These are phyloP conservation scores for Naegleria lovaniensis DNA, from an alignment of 208 protist genomes.

Conservation along the genomic window DNA sequence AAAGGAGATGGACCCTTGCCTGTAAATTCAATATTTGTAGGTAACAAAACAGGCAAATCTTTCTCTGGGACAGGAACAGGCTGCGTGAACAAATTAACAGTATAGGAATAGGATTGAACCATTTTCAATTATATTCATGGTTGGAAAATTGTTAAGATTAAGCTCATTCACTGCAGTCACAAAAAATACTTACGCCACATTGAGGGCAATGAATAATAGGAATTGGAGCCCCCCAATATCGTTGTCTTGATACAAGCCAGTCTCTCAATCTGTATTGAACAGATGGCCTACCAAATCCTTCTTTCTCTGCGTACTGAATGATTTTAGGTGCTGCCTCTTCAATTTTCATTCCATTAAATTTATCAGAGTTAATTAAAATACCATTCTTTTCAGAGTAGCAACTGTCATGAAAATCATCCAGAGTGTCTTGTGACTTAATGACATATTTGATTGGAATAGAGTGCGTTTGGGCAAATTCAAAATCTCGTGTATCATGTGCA, in stretches of 20 bases:
- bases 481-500: conserved; percentile 60
- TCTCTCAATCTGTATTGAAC: conserved; percentile 56
- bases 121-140: no score
- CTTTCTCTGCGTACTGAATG: background rate
- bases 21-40: background rate
- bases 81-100: no score
- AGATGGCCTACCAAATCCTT: background rate
- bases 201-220: conserved; percentile 55
- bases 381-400: conserved; percentile 3
- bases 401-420: background rate
- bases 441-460: background rate
- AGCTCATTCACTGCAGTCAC: no score
- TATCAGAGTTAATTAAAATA: conserved; percentile 30
- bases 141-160: no score
- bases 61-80: conserved; percentile 12
- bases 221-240: conserved; percentile 57
- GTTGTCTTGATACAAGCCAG: conserved; percentile 69
- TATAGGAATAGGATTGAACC: no score
- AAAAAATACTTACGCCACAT: conserved; percentile 34
- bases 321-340: conserved; percentile 9
- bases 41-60: background rate
- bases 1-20: background rate
- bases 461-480: conserved; percentile 50
- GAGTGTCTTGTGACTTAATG: conserved; percentile 37
- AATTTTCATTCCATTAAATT: conserved; percentile 21